Evolutionary conservation across 2,329 filamentous ascomycete genomes (phyloP).

Genomic region (Coniochaeta sp.): DNA sequence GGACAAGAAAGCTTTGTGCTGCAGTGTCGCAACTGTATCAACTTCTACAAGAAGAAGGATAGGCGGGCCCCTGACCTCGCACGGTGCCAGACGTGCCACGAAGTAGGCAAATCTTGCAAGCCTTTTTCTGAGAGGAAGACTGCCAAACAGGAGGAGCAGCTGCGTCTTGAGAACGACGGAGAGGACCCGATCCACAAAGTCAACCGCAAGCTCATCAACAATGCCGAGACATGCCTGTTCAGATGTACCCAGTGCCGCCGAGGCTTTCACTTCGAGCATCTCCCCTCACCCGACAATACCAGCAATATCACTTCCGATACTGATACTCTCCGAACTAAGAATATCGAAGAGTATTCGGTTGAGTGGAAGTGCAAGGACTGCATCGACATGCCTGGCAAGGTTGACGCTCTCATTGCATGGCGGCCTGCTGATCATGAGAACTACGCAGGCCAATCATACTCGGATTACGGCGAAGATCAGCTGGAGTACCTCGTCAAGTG

Average conservation of each 20-base stretch:
- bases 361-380: slow-evolving; percentile 82
- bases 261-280: slow-evolving; percentile 77
- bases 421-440: slow-evolving; percentile 56
- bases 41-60: slow-evolving; percentile 62
- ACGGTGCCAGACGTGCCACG: slow-evolving; percentile 63
- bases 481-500: slow-evolving; percentile 93
- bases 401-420: slow-evolving; percentile 83
- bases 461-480: slow-evolving; percentile 62
- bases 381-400: slow-evolving; percentile 50
- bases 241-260: slow-evolving; percentile 72
- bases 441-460: slow-evolving; percentile 46
- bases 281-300: slow-evolving; percentile 43
- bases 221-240: slow-evolving; percentile 70
- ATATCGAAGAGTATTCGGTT: slow-evolving; percentile 64
- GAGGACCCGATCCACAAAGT: slow-evolving; percentile 68
- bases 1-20: slow-evolving; percentile 71
- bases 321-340: slow-evolving; percentile 48
- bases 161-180: slow-evolving; percentile 71
- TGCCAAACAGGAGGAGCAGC: slow-evolving; percentile 73
- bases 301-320: slow-evolving; percentile 22
- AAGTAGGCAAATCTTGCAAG: slow-evolving; percentile 58
- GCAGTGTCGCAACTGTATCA: slow-evolving; percentile 83
- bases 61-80: slow-evolving; percentile 60
- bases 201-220: slow-evolving; percentile 60
- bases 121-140: slow-evolving; percentile 70